Evolutionary conservation across 1,284 basidiomycete genomes (phyloP), one percentile per base, ranked within the genome.

Genomic region (Microbotryum lychnidis-dioicae): DNA sequence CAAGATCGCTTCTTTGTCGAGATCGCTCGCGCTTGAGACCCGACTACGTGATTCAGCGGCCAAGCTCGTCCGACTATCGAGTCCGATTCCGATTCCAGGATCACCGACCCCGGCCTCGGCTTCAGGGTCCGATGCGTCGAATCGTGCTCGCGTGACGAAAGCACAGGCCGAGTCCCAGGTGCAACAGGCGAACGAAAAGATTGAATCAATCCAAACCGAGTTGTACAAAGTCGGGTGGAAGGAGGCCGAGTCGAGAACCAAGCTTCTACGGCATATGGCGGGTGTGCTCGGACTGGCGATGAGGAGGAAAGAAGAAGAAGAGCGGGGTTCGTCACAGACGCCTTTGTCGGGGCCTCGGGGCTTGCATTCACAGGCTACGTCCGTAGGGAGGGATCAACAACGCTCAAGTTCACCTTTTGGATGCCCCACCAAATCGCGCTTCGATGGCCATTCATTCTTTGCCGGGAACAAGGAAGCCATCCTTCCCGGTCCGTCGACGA

Each of bases 11-110:
- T 57, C 61, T 33, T 60, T 70, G 45, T 56, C 54, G 0, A 58
- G 67, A 3, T 67, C 65, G 4, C 53, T 70, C 50, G 56, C 67
- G 2, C 61, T 70, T 33, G 69, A 69, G 44, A 67, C 59, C n/a
- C 60, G 61, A 10, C 63, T 70, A 1, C 64, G 63, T 16, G 67
- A 67, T 45, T 67, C 67, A 3, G 61, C 65, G 23, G 61, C 67
- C 37, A 65, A 64, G n/a, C 64, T 70, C 37, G 67, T 64, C 16
- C 66, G 67, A 4, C 56, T 68, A 31, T 59, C 66, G 12, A 1
- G 53, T 53, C 2, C 60, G 64, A 0, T 9, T 50, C 3, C 27
- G 54, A 8, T 51, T 54, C 33, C 37, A 6, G 18, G 31, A 45
- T 44, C 56, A 18, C 25, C 58, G 7, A 54, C 60, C 4, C 2